Conservation (phyloP, 495 filamentous ascomycete species). For the Aspergillus ostianus region DNA sequence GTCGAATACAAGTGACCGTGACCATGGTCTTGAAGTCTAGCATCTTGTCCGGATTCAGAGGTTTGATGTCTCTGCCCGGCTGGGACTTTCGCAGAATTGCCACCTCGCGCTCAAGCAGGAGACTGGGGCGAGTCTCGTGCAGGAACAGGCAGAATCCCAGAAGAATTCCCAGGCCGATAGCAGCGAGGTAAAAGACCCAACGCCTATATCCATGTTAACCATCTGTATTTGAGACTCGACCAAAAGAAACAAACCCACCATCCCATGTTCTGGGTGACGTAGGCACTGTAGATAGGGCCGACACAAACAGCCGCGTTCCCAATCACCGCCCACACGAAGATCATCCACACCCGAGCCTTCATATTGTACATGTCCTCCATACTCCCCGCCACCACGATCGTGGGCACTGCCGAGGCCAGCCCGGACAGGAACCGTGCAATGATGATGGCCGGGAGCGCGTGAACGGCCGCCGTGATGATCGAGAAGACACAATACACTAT, state of each 20-base stretch:
- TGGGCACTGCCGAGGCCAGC: constrained; percentile 43
- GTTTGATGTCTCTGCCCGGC: constrained; percentile 24
- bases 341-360: constrained; percentile 43
- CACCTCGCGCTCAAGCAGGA: constrained; percentile 30
- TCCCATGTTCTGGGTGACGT: constrained; percentile 31
- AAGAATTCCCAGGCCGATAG: constrained; percentile 19
- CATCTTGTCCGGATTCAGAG: constrained; percentile 32
- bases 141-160: constrained; percentile 20
- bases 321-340: constrained; percentile 40
- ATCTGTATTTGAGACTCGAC: background rate
- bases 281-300: constrained; percentile 44
- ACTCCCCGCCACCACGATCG: constrained; percentile 44
- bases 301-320: constrained; percentile 39
- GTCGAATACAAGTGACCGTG: constrained; percentile 29
- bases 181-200: constrained; percentile 33
- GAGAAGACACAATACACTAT: constrained; percentile 36
- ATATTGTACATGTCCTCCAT: constrained; percentile 51
- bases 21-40: constrained; percentile 31
- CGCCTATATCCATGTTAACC: constrained; percentile 28
- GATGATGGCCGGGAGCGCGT: constrained; percentile 26
- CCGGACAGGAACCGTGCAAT: constrained; percentile 42
- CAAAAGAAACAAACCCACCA: constrained; percentile 24
- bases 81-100: constrained; percentile 18
- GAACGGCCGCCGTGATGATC: constrained; percentile 33
- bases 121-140: constrained; percentile 32